Percentiles rank a stretch among this genome's conserved stretches.
These are phyloP conservation scores for Talinum fruticosum DNA, from an alignment of 148 eudicot species.

Conservation along the genomic window DNA sequence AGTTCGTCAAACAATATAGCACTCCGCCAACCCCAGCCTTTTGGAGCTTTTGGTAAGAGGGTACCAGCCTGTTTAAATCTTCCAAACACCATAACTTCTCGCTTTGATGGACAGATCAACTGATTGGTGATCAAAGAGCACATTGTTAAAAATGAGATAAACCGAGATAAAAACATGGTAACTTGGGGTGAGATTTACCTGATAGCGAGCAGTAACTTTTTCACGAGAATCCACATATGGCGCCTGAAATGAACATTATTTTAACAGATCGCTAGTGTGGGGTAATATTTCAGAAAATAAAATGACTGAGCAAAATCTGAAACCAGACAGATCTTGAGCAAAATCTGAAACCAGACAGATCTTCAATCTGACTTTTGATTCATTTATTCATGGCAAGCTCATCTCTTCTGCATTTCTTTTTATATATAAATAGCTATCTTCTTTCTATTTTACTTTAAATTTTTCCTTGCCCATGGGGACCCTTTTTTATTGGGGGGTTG, in stretches of 20 bases:
- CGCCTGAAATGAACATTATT: constrained; percentile 49
- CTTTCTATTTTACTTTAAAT: neutral
- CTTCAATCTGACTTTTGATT: neutral
- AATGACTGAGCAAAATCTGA: neutral
- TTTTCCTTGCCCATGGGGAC: neutral
- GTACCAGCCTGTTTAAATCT: constrained; percentile 92
- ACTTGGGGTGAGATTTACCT: constrained; percentile 40
- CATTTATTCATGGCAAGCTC: neutral
- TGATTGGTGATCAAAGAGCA: constrained; percentile 19
- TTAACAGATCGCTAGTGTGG: neutral
- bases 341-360: neutral
- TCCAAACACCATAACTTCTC: constrained; percentile 98
- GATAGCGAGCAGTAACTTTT: constrained; percentile 95
- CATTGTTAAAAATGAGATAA: neutral
- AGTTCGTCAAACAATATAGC: constrained; percentile 89
- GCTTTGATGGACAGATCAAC: constrained; percentile 95
- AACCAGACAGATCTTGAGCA: neutral
- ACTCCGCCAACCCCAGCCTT: constrained; percentile 99
- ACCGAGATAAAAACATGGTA: neutral
- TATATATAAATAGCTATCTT: too few relatives aligned
- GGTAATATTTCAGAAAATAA: neutral
- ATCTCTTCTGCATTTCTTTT: neutral
- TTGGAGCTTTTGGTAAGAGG: constrained; percentile 96
- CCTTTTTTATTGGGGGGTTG: neutral
- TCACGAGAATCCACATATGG: constrained; percentile 90